These are phyloP conservation scores for Luzula sylvatica DNA, from an alignment of 176 grass and related monocot genomes.

Conservation along the genomic window DNA sequence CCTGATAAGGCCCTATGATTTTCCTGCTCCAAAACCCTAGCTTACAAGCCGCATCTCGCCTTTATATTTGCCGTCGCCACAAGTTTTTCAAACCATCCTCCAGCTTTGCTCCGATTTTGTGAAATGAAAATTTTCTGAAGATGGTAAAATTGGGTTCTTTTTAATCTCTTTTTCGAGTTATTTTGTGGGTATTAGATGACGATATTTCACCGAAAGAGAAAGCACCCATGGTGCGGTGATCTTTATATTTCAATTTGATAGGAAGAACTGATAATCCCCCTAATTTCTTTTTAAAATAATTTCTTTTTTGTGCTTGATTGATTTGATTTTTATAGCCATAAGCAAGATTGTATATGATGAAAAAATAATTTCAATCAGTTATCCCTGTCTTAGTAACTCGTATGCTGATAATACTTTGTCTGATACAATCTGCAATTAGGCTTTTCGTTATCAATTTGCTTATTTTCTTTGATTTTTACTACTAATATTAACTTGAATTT, in stretches of 20 bases:
- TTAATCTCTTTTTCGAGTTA: neutral
- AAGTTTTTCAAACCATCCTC: too few species aligned
- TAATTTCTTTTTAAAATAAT: neutral
- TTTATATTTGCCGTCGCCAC: neutral
- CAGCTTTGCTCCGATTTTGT: neutral
- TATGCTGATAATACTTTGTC: conserved; percentile 7
- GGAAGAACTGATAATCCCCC: conserved; percentile 17
- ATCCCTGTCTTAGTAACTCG: conserved; percentile 10
- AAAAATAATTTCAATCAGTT: conserved; percentile 5
- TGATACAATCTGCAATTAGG: neutral
- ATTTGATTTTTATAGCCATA: neutral
- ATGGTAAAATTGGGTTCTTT: neutral
- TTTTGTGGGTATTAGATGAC: neutral
- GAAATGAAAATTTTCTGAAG: neutral
- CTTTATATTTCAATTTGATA: conserved; percentile 10
- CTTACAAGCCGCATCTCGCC: neutral
- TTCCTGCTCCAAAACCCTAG: neutral
- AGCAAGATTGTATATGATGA: conserved; percentile 8
- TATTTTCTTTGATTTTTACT: neutral
- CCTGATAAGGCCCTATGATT: too few species aligned
- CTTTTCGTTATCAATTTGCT: neutral
- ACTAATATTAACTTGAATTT: neutral
- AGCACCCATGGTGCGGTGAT: conserved; percentile 14
- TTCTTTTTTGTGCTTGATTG: neutral
- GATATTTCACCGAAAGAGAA: conserved; percentile 11